These are phyloP conservation scores for Kwoniella bestiolae DNA, from an alignment of 768 basidiomycete genomes.

Conservation along the genomic window DNA sequence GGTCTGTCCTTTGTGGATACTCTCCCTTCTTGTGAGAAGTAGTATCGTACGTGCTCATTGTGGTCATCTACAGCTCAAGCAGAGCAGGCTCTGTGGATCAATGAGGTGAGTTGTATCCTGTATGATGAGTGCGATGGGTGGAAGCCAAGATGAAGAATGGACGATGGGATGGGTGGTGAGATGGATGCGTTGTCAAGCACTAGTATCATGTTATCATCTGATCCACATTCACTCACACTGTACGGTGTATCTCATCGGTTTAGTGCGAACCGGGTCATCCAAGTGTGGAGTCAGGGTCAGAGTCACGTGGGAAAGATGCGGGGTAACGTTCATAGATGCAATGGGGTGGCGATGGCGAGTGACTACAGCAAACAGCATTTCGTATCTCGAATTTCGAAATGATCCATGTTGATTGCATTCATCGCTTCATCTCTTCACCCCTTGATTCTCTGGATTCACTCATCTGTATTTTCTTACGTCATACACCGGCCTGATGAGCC, in stretches of 20 bases:
- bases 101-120: neutral
- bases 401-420: too few relatives aligned
- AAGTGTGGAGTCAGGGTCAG: neutral
- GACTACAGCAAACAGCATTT: too few relatives aligned
- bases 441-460: too few relatives aligned
- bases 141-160: neutral
- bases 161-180: neutral
- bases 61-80: neutral
- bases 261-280: neutral
- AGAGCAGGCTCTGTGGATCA: neutral
- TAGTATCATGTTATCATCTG: neutral
- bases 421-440: too few relatives aligned
- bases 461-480: too few relatives aligned
- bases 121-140: neutral
- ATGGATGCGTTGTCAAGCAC: neutral
- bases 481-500: too few relatives aligned
- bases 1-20: conserved; percentile 25
- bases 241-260: neutral
- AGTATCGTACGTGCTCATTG: conserved; percentile 11
- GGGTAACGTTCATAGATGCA: conserved; percentile 3
- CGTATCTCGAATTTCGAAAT: too few relatives aligned
- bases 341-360: too few relatives aligned
- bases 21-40: conserved; percentile 5
- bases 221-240: neutral
- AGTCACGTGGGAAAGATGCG: conserved; percentile 6